These are phyloP conservation scores for Fraxinus quadrangulata DNA, from an alignment of 257 asterid genomes.

Conservation along the genomic window DNA sequence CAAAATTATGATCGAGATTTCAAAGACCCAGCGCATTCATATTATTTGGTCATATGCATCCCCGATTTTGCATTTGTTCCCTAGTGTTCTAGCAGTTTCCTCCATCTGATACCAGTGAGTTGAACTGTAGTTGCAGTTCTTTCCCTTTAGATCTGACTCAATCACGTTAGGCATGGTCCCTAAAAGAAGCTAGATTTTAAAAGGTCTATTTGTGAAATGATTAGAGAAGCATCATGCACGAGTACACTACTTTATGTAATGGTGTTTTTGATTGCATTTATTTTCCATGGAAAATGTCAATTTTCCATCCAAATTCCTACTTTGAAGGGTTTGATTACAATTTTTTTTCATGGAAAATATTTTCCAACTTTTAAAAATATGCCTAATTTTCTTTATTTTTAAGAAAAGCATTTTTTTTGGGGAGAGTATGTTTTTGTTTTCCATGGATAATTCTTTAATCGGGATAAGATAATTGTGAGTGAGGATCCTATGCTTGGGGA, in stretches of 20 bases:
- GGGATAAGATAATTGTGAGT: not conserved
- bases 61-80: not conserved
- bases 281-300: too few species aligned
- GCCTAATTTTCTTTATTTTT: too few species aligned
- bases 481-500: slow-evolving; percentile 7
- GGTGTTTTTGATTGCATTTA: not conserved
- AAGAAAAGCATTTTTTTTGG: too few species aligned
- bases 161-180: not conserved
- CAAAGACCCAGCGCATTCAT: not conserved
- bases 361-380: too few species aligned
- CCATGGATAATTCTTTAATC: too few species aligned
- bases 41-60: not conserved
- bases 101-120: not conserved
- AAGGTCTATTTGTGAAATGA: not conserved
- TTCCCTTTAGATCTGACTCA: not conserved
- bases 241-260: not conserved
- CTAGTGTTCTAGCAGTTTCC: not conserved
- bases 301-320: too few species aligned
- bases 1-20: not conserved
- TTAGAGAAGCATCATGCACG: not conserved
- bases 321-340: too few species aligned
- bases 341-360: too few species aligned
- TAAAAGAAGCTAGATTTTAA: not conserved
- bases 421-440: too few species aligned
- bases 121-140: not conserved